These are phyloP conservation scores for Sonneratia alba DNA, from an alignment of 345 rosid genomes.

Conservation along the genomic window DNA sequence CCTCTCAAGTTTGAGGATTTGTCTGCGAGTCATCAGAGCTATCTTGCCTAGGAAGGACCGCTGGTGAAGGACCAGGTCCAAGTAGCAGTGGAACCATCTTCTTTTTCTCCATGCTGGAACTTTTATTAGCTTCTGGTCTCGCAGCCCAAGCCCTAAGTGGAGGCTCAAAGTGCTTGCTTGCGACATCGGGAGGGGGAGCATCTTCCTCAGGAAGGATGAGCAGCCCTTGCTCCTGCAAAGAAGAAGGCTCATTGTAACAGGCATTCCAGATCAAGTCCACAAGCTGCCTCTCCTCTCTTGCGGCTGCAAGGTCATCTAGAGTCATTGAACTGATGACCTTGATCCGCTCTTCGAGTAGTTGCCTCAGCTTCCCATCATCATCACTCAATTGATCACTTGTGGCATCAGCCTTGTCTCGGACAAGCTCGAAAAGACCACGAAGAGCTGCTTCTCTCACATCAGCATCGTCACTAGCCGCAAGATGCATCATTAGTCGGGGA, in stretches of 20 bases:
- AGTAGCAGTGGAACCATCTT: slow-evolving; percentile 54
- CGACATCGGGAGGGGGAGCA: slow-evolving; percentile 59
- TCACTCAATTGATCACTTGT: slow-evolving; percentile 28
- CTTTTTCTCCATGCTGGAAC: slow-evolving; percentile 29
- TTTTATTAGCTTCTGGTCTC: slow-evolving; percentile 19
- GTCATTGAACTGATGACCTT: slow-evolving; percentile 54
- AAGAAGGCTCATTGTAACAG: slow-evolving; percentile 60
- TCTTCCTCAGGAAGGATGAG: slow-evolving; percentile 77
- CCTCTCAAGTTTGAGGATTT: not conserved
- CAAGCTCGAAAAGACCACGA: slow-evolving; percentile 58
- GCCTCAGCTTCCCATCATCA: slow-evolving; percentile 50
- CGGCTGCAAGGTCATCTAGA: slow-evolving; percentile 68
- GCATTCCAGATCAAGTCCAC: slow-evolving; percentile 72
- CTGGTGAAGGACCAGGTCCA: slow-evolving; percentile 35
- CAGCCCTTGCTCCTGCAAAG: slow-evolving; percentile 57
- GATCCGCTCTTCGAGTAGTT: slow-evolving; percentile 62
- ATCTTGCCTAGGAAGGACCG: slow-evolving; percentile 9
- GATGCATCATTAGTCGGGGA: slow-evolving; percentile 71
- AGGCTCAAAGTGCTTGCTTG: slow-evolving; percentile 67
- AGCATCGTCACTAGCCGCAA: slow-evolving; percentile 62
- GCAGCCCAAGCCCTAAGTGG: slow-evolving; percentile 69
- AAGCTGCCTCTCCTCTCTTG: slow-evolving; percentile 72
- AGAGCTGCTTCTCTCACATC: slow-evolving; percentile 84
- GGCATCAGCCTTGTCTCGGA: slow-evolving; percentile 33
- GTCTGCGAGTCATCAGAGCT: not conserved